These are phyloP conservation scores for Beauveria sp. DNA, from an alignment of 2,329 filamentous ascomycete species.

Conservation along the genomic window DNA sequence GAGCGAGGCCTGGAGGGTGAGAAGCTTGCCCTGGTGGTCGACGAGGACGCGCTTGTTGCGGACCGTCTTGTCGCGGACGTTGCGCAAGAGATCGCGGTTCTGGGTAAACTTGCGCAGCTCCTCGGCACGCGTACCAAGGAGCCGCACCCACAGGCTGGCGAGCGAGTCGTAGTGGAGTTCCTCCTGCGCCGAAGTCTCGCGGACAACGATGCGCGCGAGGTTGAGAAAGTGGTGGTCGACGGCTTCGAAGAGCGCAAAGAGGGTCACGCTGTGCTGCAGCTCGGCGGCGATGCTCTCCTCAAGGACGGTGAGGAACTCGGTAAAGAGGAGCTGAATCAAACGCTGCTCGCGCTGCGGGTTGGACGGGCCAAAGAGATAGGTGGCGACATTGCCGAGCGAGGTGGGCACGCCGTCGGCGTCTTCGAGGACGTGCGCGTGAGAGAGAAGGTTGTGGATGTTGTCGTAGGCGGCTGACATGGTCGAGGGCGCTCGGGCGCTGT, in stretches of 20 bases:
- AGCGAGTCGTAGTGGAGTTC: slow-evolving; percentile 74
- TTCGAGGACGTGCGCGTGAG: slow-evolving; percentile 53
- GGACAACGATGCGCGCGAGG: slow-evolving; percentile 74
- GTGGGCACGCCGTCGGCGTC: slow-evolving; percentile 52
- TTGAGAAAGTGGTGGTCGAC: slow-evolving; percentile 89
- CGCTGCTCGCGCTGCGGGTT: slow-evolving; percentile 72
- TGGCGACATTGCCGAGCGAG: slow-evolving; percentile 59
- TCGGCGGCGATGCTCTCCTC: slow-evolving; percentile 86
- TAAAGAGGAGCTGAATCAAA: slow-evolving; percentile 75
- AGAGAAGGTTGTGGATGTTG: slow-evolving; percentile 73
- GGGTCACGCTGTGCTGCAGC: slow-evolving; percentile 67
- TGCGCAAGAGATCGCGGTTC: slow-evolving; percentile 71
- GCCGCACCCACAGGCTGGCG: slow-evolving; percentile 74
- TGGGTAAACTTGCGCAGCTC: slow-evolving; percentile 85
- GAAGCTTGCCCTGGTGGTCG: slow-evolving; percentile 71
- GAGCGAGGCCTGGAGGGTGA: slow-evolving; percentile 79
- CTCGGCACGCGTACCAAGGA: slow-evolving; percentile 68
- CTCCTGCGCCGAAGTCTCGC: slow-evolving; percentile 76
- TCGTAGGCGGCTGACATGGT: slow-evolving; percentile 64
- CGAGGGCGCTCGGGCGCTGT: slow-evolving; percentile 48
- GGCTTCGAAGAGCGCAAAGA: slow-evolving; percentile 85
- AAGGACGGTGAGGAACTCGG: slow-evolving; percentile 76
- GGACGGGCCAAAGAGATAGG: slow-evolving; percentile 70
- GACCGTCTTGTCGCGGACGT: slow-evolving; percentile 72
- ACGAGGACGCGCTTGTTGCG: slow-evolving; percentile 81